These are phyloP conservation scores for Limonium bicolor DNA, from an alignment of 148 eudicot species.

Conservation along the genomic window DNA sequence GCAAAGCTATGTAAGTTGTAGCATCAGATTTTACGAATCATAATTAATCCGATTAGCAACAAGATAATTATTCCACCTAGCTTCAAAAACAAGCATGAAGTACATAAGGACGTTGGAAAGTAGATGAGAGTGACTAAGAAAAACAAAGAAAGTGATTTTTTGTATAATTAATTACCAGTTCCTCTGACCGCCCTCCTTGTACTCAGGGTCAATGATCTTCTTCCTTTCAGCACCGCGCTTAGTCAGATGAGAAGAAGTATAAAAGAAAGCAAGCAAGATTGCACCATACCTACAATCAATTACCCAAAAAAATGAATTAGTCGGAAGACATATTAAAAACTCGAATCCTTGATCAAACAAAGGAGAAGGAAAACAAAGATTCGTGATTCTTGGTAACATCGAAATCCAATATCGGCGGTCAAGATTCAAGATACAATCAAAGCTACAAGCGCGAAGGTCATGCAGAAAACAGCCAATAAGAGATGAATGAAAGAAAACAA, in stretches of 20 bases:
- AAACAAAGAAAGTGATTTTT: background rate
- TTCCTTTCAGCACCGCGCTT: conserved; percentile 74
- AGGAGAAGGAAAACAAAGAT: background rate
- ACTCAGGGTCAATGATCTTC: conserved; percentile 54
- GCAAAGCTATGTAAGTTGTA: background rate
- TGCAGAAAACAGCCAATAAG: background rate
- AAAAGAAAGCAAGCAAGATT: conserved; percentile 65
- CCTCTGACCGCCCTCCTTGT: conserved; percentile 93
- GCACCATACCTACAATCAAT: conserved; percentile 58
- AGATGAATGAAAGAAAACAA: background rate
- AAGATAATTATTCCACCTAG: background rate
- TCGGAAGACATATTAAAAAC: background rate
- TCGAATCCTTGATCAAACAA: too few relatives aligned
- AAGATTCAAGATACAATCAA: background rate
- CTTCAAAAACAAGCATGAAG: background rate
- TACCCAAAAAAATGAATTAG: background rate
- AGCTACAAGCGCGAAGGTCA: background rate
- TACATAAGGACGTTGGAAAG: background rate
- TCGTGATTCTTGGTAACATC: background rate
- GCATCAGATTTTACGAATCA: background rate
- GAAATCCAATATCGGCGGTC: background rate
- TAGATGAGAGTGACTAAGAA: background rate
- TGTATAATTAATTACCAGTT: conserved; percentile 43
- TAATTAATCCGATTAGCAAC: background rate
- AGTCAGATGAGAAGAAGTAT: conserved; percentile 72